A percentile compares a stretch with the other conserved stretches of the same genome.
Conservation (phyloP, 2,329 filamentous ascomycete genomes). For the Aureobasidium pullulans region DNA sequence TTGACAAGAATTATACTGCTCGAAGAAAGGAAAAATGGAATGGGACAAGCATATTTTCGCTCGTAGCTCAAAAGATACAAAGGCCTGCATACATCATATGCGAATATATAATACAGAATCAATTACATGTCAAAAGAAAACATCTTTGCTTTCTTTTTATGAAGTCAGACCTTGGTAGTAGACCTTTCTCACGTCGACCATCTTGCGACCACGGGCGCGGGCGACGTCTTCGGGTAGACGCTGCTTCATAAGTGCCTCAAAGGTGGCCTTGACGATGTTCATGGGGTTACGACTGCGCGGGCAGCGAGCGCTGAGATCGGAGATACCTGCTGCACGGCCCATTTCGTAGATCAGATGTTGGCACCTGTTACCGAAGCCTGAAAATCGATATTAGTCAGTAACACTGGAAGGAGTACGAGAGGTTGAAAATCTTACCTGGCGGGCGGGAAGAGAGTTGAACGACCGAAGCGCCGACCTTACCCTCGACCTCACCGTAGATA, state of each 20-base stretch:
- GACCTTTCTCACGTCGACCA: conserved; percentile 93
- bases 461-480: conserved; percentile 81
- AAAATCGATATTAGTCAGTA: neutral
- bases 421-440: conserved; percentile 56
- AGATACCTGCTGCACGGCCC: conserved; percentile 76
- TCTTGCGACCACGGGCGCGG: conserved; percentile 80
- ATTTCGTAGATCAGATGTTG: conserved; percentile 92
- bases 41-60: neutral
- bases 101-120: conserved; percentile 1
- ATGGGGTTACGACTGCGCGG: conserved; percentile 87
- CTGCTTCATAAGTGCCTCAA: conserved; percentile 75
- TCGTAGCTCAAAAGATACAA: neutral
- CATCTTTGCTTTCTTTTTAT: conserved; percentile 22
- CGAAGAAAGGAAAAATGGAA: neutral
- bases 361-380: conserved; percentile 89
- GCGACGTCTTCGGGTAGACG: conserved; percentile 84
- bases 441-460: conserved; percentile 75
- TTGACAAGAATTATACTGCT: neutral
- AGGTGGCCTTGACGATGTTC: conserved; percentile 93
- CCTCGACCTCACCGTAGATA: conserved; percentile 75
- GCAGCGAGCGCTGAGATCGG: conserved; percentile 77
- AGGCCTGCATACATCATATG: neutral
- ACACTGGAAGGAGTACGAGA: neutral
- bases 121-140: neutral
- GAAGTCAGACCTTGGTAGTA: conserved; percentile 81